These are phyloP conservation scores for Trametes meyenii DNA, from an alignment of 768 basidiomycete genomes.

Conservation along the genomic window DNA sequence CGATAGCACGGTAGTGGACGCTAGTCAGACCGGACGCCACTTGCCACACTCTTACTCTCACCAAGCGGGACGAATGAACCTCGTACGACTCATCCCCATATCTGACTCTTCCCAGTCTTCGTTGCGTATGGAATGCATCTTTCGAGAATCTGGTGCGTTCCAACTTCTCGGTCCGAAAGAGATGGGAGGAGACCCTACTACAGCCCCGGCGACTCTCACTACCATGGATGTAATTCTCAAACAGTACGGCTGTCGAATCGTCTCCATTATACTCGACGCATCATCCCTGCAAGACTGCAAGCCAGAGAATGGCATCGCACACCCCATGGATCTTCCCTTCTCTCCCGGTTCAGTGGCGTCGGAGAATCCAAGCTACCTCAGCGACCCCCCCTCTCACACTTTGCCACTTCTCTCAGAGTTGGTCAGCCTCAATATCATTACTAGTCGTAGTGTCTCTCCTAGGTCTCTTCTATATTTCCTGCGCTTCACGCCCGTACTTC, in stretches of 20 bases:
- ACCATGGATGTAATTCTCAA: background rate
- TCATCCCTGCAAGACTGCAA: background rate
- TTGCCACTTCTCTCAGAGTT: background rate
- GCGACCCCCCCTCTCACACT: background rate
- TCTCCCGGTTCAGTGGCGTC: background rate
- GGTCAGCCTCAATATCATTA: background rate
- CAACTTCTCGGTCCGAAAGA: background rate
- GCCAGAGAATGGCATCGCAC: background rate
- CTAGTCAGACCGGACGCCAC: background rate
- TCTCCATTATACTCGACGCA: background rate
- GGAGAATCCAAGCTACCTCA: background rate
- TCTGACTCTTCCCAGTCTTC: background rate
- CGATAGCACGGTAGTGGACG: background rate
- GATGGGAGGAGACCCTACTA: background rate
- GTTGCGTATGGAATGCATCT: background rate
- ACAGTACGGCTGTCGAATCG: background rate
- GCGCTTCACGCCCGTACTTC: background rate
- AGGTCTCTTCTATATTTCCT: background rate
- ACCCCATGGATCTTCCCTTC: background rate
- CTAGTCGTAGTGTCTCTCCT: background rate
- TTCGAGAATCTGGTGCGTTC: background rate
- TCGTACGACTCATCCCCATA: background rate
- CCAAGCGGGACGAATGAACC: background rate
- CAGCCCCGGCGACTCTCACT: background rate
- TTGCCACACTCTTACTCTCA: no score